Evolutionary conservation across 176 grass and related monocot species (phyloP), one percentile per base, ranked within the genome.

Genomic region (Stipa capillata): DNA sequence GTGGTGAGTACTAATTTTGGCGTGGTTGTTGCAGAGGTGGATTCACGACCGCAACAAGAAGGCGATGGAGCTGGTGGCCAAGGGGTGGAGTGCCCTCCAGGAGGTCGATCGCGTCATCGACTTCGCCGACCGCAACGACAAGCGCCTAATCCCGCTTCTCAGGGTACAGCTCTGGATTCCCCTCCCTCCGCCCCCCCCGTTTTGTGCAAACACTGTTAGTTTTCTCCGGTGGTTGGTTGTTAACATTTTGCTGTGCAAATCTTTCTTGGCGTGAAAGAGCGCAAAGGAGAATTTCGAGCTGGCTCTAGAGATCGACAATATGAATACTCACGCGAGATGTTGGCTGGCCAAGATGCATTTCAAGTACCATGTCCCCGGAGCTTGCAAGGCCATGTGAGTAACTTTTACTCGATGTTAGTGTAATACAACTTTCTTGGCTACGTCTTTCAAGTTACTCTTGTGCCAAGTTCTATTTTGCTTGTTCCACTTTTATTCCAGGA

Each of bases 331-430:
- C 64, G 89, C 91, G 16, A 88, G 94, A 77, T 92, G 85, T 66
- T 97, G 94, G 91, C 65, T 94, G 69, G 87, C 78, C 18, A 97
- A 79, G 85, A 97, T 92, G 94, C 94, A 97, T 90, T 92, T 97
- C 80, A 97, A 97, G 72, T 97, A 97, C 68, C 91, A 97, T 86
- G 91, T 97, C 39, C 94, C 89, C 33, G 85, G 94, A 40, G 94
- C 94, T 83, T 97, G 94, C 84, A 94, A 97, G 80, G 89, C 89
- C 4, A 49, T 94, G 94, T 97, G 79, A 48, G 91, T 81, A 58
- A 52, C 39, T 77, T 56, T 76, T 76, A 21, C 44, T 68, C 10
- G 7, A 50, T 79, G 69, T 16, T 78, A 21, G 4, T 78, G 7
- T 71, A 23, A 1, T 32, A 32, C 6, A 36, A 3, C 23, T 59